Percentiles rank a stretch among this genome's conserved stretches.
Evolutionary conservation across 352 stramenopile genomes (phyloP).

Genomic region (Lagenidium giganteum): DNA sequence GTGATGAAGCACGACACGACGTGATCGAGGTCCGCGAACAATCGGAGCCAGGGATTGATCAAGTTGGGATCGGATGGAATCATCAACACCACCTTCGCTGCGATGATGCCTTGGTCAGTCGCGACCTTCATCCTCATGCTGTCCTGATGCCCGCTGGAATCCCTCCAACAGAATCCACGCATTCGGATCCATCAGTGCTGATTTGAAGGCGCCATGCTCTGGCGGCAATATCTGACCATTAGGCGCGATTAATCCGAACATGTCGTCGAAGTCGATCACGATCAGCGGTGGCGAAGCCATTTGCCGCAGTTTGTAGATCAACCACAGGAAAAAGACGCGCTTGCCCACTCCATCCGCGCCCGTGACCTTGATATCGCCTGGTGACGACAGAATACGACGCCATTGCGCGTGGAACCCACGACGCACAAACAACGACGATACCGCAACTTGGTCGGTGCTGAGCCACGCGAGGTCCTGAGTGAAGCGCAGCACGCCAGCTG

Average conservation of each 20-base stretch:
- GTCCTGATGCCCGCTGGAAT: background rate
- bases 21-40: too few species aligned
- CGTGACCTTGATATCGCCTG: too few species aligned
- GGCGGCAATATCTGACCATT: slow-evolving; percentile 19
- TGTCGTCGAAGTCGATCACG: slow-evolving; percentile 22
- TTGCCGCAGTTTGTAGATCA: slow-evolving; percentile 17
- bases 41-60: too few species aligned
- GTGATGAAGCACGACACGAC: slow-evolving; percentile 13
- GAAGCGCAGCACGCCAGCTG: too few species aligned
- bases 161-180: slow-evolving; percentile 13
- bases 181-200: slow-evolving; percentile 13
- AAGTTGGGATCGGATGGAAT: slow-evolving; percentile 1
- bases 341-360: slow-evolving; percentile 32
- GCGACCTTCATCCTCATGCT: too few species aligned
- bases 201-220: slow-evolving; percentile 17
- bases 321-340: slow-evolving; percentile 32
- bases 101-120: slow-evolving; percentile 2
- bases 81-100: slow-evolving; percentile 22
- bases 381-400: too few species aligned
- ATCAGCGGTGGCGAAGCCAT: slow-evolving; percentile 13
- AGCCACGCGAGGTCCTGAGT: too few species aligned
- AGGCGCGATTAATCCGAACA: slow-evolving; percentile 23
- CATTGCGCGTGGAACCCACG: too few species aligned
- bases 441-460: too few species aligned
- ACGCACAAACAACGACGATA: too few species aligned